Percentiles rank a stretch among this genome's conserved stretches.
phyloP scores from a whole-genome alignment of 2,329 filamentous ascomycete genomes.

The Ceratocystis variospora region DNA sequence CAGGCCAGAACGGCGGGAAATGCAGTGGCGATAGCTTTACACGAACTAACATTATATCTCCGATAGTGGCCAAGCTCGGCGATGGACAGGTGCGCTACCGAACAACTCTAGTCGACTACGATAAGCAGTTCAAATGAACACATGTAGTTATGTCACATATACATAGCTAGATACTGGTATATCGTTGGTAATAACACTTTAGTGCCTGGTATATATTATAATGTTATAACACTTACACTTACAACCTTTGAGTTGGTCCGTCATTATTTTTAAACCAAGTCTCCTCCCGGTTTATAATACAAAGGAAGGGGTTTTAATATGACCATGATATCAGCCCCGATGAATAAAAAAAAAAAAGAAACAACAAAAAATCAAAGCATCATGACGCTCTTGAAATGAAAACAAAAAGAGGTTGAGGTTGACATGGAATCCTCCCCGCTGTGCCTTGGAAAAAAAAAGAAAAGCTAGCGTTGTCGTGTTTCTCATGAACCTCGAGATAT shows the following conservation, averaged over 20 bases:
- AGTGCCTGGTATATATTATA: background rate
- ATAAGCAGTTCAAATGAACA: slow-evolving; percentile 21
- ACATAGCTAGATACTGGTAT: background rate
- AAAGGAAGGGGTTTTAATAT: background rate
- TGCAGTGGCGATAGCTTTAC: background rate
- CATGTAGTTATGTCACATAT: background rate
- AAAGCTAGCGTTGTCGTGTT: background rate
- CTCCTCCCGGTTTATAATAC: background rate
- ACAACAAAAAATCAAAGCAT: background rate
- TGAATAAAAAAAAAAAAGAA: background rate
- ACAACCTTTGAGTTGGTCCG: background rate
- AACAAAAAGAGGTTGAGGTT: background rate
- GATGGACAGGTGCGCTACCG: slow-evolving; percentile 20
- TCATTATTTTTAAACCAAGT: background rate
- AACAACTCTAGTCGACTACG: slow-evolving; percentile 22
- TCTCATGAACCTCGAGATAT: background rate
- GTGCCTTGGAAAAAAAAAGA: background rate
- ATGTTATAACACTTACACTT: slow-evolving; percentile 1
- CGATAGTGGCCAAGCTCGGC: slow-evolving; percentile 10
- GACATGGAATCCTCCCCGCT: background rate
- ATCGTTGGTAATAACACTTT: background rate
- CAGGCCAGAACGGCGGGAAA: background rate
- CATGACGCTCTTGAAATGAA: slow-evolving; percentile 4
- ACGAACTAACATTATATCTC: slow-evolving; percentile 6
- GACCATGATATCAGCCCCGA: background rate